Percentiles rank a stretch among this genome's conserved stretches.
Evolutionary conservation across 2,329 filamentous ascomycete genomes (phyloP).

Genomic region (Fusarium fracticaudum): DNA sequence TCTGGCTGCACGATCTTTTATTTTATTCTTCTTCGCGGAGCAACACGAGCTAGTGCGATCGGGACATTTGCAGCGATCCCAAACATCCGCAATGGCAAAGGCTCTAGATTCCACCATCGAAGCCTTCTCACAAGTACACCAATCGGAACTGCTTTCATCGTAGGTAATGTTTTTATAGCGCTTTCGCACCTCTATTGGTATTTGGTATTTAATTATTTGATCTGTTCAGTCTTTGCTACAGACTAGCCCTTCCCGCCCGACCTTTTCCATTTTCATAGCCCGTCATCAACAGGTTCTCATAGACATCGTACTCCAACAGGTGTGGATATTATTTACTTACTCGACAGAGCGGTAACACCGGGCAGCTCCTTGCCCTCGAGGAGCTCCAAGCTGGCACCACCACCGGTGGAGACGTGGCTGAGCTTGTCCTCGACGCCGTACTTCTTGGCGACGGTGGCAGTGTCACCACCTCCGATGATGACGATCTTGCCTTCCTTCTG

Average conservation of each 20-base stretch:
- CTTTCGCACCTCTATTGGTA: conserved; percentile 33
- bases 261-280: conserved; percentile 46
- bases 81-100: not conserved
- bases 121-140: not conserved
- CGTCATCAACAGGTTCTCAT: conserved; percentile 45
- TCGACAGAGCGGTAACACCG: conserved; percentile 90
- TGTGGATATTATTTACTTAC: conserved; percentile 62
- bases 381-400: conserved; percentile 93
- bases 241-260: conserved; percentile 48
- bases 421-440: conserved; percentile 96
- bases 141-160: not conserved
- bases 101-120: not conserved
- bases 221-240: conserved; percentile 42
- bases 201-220: conserved; percentile 39
- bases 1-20: rapidly evolving
- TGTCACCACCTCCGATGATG: conserved; percentile 98
- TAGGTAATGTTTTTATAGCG: not conserved
- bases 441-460: conserved; percentile 96
- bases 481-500: conserved; percentile 86
- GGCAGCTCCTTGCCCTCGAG: conserved; percentile 98
- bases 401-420: conserved; percentile 97
- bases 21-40: not conserved
- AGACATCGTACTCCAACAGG: conserved; percentile 29
- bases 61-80: not conserved
- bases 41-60: not conserved